phyloP scores from a whole-genome alignment of 2,329 filamentous ascomycete genomes.

The Diaporthe citrichinensis region DNA sequence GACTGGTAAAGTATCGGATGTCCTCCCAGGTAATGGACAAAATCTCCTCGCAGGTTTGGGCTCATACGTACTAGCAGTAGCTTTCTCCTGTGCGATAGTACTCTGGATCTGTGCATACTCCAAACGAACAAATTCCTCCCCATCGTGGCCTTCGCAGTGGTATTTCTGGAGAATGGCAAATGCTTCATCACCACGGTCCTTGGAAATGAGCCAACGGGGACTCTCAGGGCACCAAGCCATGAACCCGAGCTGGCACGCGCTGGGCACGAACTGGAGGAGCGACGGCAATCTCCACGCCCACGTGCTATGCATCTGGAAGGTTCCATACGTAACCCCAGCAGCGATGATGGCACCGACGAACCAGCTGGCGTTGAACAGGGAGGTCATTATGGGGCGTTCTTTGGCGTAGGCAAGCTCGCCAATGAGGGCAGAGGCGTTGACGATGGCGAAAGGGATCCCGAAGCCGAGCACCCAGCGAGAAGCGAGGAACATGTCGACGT shows the following conservation, averaged over 20 bases:
- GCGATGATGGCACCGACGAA: slow-evolving; percentile 53
- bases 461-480: slow-evolving; percentile 52
- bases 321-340: slow-evolving; percentile 53
- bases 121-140: slow-evolving; percentile 66
- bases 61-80: slow-evolving; percentile 53
- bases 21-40: slow-evolving; percentile 51
- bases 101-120: slow-evolving; percentile 70
- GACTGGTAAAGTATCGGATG: neutral
- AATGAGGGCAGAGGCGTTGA: slow-evolving; percentile 52
- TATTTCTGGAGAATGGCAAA: slow-evolving; percentile 68
- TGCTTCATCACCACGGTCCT: slow-evolving; percentile 69
- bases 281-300: slow-evolving; percentile 55
- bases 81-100: slow-evolving; percentile 61
- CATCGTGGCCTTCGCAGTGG: slow-evolving; percentile 68
- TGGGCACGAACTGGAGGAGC: slow-evolving; percentile 49
- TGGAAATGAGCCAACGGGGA: slow-evolving; percentile 62
- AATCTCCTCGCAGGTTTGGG: neutral
- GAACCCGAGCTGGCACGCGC: slow-evolving; percentile 46
- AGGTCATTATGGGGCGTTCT: slow-evolving; percentile 50
- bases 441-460: slow-evolving; percentile 53
- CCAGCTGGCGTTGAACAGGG: slow-evolving; percentile 50
- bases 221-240: slow-evolving; percentile 61
- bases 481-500: slow-evolving; percentile 51
- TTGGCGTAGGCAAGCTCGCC: slow-evolving; percentile 54
- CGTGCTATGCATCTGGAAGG: slow-evolving; percentile 51